A percentile compares a stretch with the other conserved stretches of the same genome.
Evolutionary conservation across 345 rosid species (phyloP).

Genomic region (Hypericum perforatum): DNA sequence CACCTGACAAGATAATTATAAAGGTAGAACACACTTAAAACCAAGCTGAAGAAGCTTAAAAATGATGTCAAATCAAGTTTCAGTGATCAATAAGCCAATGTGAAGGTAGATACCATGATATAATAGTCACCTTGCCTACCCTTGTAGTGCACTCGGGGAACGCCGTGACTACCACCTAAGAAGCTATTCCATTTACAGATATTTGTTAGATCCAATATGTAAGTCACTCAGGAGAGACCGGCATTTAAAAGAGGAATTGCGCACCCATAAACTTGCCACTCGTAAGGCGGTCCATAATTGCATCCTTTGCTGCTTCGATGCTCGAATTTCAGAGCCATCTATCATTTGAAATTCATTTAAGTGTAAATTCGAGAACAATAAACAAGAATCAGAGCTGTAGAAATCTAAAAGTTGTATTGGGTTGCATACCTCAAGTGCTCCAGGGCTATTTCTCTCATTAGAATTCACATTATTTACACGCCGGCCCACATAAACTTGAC

Average conservation of each 20-base stretch:
- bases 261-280: too few species aligned
- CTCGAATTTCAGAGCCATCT: too few species aligned
- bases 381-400: too few species aligned
- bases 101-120: constrained; percentile 19
- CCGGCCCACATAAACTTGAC: constrained; percentile 23
- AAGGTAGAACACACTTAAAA: not conserved
- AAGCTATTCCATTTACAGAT: too few species aligned
- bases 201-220: too few species aligned
- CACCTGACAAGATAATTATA: constrained; percentile 10
- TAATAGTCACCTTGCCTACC: constrained; percentile 29
- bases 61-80: not conserved
- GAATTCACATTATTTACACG: constrained; percentile 8
- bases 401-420: not conserved
- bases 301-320: too few species aligned
- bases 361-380: too few species aligned
- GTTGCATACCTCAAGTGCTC: constrained; percentile 19
- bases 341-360: too few species aligned
- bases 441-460: constrained; percentile 12
- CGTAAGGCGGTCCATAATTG: too few species aligned
- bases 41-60: not conserved
- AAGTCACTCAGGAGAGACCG: too few species aligned
- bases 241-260: too few species aligned
- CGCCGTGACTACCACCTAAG: too few species aligned
- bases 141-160: constrained; percentile 25
- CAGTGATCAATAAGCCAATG: not conserved